These are phyloP conservation scores for Alopecurus myosuroides DNA, from an alignment of 176 grass and related monocot species.

Conservation along the genomic window DNA sequence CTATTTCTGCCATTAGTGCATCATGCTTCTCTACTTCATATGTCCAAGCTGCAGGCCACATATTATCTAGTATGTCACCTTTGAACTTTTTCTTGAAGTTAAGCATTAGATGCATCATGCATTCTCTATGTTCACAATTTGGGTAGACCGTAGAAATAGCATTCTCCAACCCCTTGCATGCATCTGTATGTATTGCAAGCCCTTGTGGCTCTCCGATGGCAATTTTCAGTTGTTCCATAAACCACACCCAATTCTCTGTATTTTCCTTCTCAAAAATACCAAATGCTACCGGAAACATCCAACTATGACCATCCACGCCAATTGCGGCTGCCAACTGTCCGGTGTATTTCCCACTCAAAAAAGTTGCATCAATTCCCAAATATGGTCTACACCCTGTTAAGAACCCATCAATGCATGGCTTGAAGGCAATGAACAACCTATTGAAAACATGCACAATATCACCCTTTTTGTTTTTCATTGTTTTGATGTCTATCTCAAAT, in stretches of 20 bases:
- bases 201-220: not conserved
- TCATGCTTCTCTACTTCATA: not conserved
- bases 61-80: no score
- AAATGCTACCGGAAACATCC: not conserved
- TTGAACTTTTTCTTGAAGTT: not conserved
- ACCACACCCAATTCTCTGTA: not conserved
- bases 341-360: not conserved
- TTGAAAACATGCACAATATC: not conserved
- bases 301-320: not conserved
- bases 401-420: constrained; percentile 7
- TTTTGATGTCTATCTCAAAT: not conserved
- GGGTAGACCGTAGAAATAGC: not conserved
- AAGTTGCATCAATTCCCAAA: not conserved
- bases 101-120: not conserved
- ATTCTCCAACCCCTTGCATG: not conserved
- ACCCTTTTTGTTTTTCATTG: no score
- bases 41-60: no score
- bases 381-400: not conserved
- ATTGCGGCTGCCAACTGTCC: not conserved
- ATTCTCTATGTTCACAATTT: not conserved
- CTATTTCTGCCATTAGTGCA: not conserved
- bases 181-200: not conserved
- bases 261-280: not conserved
- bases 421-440: not conserved
- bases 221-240: not conserved